Evolutionary conservation across 495 filamentous ascomycete species (phyloP).

Genomic region (Xylaria sp.): DNA sequence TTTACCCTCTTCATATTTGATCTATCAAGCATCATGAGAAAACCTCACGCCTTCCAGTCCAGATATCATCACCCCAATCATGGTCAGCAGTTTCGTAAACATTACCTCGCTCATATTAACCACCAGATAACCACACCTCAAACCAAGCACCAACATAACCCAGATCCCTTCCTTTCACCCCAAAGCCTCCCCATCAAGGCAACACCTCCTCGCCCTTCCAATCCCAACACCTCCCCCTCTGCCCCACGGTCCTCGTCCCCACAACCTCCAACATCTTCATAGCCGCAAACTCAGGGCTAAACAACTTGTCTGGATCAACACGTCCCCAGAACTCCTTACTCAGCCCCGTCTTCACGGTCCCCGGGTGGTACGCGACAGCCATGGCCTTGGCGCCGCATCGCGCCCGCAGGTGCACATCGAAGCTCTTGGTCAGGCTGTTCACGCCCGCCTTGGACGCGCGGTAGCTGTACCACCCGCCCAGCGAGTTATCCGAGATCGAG

Average conservation of each 20-base stretch:
- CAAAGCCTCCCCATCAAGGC: slow-evolving; percentile 50
- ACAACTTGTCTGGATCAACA: slow-evolving; percentile 65
- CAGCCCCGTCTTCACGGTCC: slow-evolving; percentile 79
- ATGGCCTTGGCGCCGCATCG: slow-evolving; percentile 65
- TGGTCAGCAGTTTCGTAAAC: background rate
- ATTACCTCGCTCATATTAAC: background rate
- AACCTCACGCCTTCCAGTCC: background rate
- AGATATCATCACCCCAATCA: background rate
- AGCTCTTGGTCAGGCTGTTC: slow-evolving; percentile 71
- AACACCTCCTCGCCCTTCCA: slow-evolving; percentile 75
- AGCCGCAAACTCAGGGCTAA: slow-evolving; percentile 67
- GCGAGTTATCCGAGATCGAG: slow-evolving; percentile 70
- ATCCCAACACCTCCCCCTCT: slow-evolving; percentile 77
- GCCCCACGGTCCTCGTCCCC: slow-evolving; percentile 49
- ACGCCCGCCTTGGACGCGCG: slow-evolving; percentile 76
- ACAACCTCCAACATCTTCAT: slow-evolving; percentile 64
- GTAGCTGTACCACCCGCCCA: slow-evolving; percentile 80
- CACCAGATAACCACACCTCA: background rate
- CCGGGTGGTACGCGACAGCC: slow-evolving; percentile 77
- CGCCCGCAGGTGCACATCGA: slow-evolving; percentile 70
- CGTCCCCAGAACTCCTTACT: slow-evolving; percentile 73
- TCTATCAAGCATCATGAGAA: background rate
- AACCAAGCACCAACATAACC: background rate
- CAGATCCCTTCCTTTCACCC: background rate
- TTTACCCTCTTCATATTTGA: too few relatives aligned